phyloP scores from a whole-genome alignment of 108 stramenopile genomes.

The Cyclotella choctawhatcheeana region DNA sequence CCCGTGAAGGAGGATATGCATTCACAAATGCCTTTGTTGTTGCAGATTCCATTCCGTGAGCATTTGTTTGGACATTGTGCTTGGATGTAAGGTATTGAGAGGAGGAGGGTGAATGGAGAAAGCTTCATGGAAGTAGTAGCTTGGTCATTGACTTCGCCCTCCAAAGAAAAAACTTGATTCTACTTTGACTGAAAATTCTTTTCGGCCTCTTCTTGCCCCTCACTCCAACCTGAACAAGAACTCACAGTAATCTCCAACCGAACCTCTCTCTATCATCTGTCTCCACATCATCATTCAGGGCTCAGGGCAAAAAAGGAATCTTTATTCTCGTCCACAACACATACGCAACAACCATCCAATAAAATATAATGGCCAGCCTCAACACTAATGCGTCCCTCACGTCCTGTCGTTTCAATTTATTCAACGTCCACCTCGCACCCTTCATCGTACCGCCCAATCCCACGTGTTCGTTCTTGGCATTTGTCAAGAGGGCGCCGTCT shows the following conservation, averaged over 20 bases:
- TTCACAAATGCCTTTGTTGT: slow-evolving; percentile 35
- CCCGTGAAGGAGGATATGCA: slow-evolving; percentile 49
- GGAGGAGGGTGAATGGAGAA: neutral
- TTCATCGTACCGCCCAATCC: slow-evolving; percentile 53
- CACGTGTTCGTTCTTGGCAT: slow-evolving; percentile 34
- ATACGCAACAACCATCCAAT: slow-evolving; percentile 45
- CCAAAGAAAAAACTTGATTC: no score
- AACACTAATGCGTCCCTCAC: slow-evolving; percentile 48
- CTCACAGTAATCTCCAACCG: no score
- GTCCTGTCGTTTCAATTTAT: slow-evolving; percentile 39
- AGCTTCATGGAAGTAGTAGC: neutral
- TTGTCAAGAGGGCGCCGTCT: slow-evolving; percentile 29
- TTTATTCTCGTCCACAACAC: slow-evolving; percentile 52
- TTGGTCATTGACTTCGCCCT: no score
- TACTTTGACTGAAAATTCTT: no score
- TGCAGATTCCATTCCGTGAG: slow-evolving; percentile 33
- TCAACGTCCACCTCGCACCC: slow-evolving; percentile 33
- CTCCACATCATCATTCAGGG: no score
- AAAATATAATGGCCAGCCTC: slow-evolving; percentile 37
- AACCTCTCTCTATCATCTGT: no score
- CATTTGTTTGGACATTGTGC: slow-evolving; percentile 45
- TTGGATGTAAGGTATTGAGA: neutral
- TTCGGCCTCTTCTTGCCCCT: no score
- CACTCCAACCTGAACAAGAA: no score
- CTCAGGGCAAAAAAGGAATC: slow-evolving; percentile 44